Base-by-base conservation (phyloP, 208 protist genomes). In the Porcisia hertigi region DNA sequence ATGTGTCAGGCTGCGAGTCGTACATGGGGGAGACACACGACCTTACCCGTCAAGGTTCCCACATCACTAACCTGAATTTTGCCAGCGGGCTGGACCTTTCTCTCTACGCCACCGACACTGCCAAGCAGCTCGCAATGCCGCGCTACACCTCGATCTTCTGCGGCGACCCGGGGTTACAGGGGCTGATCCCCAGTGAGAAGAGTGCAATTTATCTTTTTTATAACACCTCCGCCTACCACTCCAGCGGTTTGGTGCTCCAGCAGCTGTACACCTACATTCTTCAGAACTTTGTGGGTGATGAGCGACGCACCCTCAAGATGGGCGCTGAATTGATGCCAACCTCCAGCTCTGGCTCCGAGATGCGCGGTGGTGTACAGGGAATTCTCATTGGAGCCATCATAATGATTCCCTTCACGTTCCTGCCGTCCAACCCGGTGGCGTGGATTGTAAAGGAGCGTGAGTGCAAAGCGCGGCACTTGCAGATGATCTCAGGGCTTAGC, bases 371-470 rank as follows among this genome's bases (percentile, higher is more conserved):
- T 9, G 69, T 93, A 55, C 77, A 89, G 64, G 73, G 77, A 0
- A 77, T 96, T 11, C 66, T 94, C 11, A 88, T 92, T 14, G 77
- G 76, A 14, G 85, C 91, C 41, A 83, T 84, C 66, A 80, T 95
- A 14, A 92, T 87, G 77, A 90, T 94, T 53, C 93, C 90, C 14
- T 92, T 94, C 69, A 86, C 86, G 2, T 91, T 93, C 71, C 82
- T 94, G 54, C 89, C 90, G 4, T 85, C 88, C 23, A 93, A 84
- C 72, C 73, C 77, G 14, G 84, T 97, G 2, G 79, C 82, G 39
- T 95, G 88, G 85, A 70, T 97, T 3, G 91, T 97, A 69, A 94
- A 88, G 86, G 92, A 97, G 83, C 83, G 87, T 2, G 82, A 92
- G 75, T 88, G 78, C 73, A 91, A 89, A 65, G 83, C 88, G 25